These are phyloP conservation scores for Guadua angustifolia DNA, from an alignment of 176 grass and related monocot species.

Conservation along the genomic window DNA sequence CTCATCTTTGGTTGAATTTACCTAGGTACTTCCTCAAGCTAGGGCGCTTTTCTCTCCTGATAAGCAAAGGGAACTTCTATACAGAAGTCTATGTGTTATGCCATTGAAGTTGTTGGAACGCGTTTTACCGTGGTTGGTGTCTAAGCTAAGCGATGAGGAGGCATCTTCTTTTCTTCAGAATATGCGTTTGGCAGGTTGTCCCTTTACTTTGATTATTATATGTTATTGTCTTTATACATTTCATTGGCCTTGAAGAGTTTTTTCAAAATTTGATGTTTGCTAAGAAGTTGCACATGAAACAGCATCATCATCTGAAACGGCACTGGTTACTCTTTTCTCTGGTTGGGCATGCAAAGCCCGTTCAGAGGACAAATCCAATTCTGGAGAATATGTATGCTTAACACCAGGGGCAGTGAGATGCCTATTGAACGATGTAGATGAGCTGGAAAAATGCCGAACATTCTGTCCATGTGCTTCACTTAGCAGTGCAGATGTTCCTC, in stretches of 20 bases:
- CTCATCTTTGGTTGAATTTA: constrained; percentile 52
- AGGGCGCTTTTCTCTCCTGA: constrained; percentile 88
- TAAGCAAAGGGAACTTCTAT: constrained; percentile 90
- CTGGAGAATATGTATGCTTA: constrained; percentile 82
- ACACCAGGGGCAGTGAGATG: constrained; percentile 52
- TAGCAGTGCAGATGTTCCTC: constrained; percentile 34
- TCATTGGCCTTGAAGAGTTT: constrained; percentile 21
- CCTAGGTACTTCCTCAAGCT: constrained; percentile 96
- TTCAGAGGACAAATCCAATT: constrained; percentile 56
- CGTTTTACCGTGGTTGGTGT: constrained; percentile 91
- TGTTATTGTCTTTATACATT: constrained; percentile 25
- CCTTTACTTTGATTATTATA: constrained; percentile 22
- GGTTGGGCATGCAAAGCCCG: constrained; percentile 94
- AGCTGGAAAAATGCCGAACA: constrained; percentile 60
- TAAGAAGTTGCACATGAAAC: constrained; percentile 49
- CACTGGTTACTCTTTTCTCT: constrained; percentile 87
- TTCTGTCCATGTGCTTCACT: constrained; percentile 70
- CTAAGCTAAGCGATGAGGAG: constrained; percentile 78
- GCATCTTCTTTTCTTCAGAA: constrained; percentile 86
- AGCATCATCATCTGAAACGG: constrained; percentile 82
- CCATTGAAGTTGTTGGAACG: constrained; percentile 91
- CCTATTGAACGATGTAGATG: constrained; percentile 47
- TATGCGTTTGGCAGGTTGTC: constrained; percentile 81
- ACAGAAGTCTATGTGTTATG: constrained; percentile 89
- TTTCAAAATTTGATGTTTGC: constrained; percentile 43